Evolutionary conservation across 1,284 basidiomycete genomes (phyloP).

Genomic region (Pyrrhoderma lamaoense): DNA sequence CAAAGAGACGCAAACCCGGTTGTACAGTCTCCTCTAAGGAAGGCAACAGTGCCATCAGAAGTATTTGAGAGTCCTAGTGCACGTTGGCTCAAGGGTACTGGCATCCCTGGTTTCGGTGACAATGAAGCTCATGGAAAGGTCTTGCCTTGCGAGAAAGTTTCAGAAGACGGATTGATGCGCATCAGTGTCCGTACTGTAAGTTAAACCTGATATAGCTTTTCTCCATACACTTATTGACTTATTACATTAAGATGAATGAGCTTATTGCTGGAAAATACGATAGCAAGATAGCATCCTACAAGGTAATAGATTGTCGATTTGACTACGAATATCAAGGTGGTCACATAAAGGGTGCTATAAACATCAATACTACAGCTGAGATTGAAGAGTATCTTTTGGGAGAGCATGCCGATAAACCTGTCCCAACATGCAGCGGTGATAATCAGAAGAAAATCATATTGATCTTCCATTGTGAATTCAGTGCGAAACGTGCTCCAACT

Average conservation of each 20-base stretch:
- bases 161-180: slow-evolving; percentile 92
- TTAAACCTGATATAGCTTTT: slow-evolving; percentile 15
- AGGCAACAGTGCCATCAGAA: background rate
- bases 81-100: slow-evolving; percentile 44
- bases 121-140: slow-evolving; percentile 91
- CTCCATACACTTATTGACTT: background rate
- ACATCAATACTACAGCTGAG: slow-evolving; percentile 78
- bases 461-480: slow-evolving; percentile 98
- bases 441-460: slow-evolving; percentile 71
- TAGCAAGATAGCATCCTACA: slow-evolving; percentile 56
- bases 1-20: slow-evolving; percentile 28
- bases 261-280: slow-evolving; percentile 71
- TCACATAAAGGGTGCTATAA: slow-evolving; percentile 88
- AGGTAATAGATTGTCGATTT: slow-evolving; percentile 95
- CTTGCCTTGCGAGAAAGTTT: slow-evolving; percentile 88
- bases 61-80: slow-evolving; percentile 43
- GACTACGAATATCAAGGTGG: slow-evolving; percentile 95
- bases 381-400: slow-evolving; percentile 80
- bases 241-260: slow-evolving; percentile 51
- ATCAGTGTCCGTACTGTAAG: slow-evolving; percentile 76
- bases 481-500: slow-evolving; percentile 89
- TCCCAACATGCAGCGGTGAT: slow-evolving; percentile 78
- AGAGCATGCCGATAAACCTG: slow-evolving; percentile 49
- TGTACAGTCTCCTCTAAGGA: slow-evolving; percentile 16
- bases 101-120: slow-evolving; percentile 79